A percentile compares a stretch with the other conserved stretches of the same genome.
phyloP scores from a whole-genome alignment of 768 basidiomycete species.

The Cystobasidium ongulense region DNA sequence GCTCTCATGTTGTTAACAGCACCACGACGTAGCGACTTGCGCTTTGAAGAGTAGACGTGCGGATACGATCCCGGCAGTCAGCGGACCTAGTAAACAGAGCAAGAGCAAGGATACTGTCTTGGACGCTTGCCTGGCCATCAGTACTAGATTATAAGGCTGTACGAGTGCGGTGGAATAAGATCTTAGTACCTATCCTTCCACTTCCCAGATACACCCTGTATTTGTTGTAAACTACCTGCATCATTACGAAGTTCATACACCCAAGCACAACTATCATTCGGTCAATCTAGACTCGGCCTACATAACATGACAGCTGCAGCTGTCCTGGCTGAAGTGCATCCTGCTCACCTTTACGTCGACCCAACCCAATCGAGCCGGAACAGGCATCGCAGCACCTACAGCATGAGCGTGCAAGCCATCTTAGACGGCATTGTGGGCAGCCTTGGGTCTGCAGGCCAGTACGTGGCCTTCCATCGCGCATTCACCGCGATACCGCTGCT shows the following conservation, averaged over 20 bases:
- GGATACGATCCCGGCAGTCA: too few species aligned
- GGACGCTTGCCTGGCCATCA: too few species aligned
- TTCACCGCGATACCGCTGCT: background rate
- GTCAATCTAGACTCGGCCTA: too few species aligned
- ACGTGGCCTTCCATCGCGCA: slow-evolving; percentile 17
- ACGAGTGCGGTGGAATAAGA: too few species aligned
- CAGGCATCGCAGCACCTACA: background rate
- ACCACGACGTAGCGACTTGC: slow-evolving; percentile 10
- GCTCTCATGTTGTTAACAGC: slow-evolving; percentile 1
- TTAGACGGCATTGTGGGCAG: background rate
- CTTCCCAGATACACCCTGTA: too few species aligned
- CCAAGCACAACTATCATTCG: too few species aligned
- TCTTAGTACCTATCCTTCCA: too few species aligned
- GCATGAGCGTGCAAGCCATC: background rate
- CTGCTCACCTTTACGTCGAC: background rate
- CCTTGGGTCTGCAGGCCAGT: slow-evolving; percentile 20
- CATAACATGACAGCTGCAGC: background rate
- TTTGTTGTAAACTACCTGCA: background rate
- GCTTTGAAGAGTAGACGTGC: slow-evolving; percentile 18
- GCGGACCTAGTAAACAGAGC: too few species aligned
- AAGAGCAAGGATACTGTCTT: too few species aligned
- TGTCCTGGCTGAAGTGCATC: too few species aligned
- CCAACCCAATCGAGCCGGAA: background rate
- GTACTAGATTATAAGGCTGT: too few species aligned
- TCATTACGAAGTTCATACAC: background rate